phyloP scores from a whole-genome alignment of 1,284 basidiomycete genomes.

The Phellopilus nigrolimitatus region DNA sequence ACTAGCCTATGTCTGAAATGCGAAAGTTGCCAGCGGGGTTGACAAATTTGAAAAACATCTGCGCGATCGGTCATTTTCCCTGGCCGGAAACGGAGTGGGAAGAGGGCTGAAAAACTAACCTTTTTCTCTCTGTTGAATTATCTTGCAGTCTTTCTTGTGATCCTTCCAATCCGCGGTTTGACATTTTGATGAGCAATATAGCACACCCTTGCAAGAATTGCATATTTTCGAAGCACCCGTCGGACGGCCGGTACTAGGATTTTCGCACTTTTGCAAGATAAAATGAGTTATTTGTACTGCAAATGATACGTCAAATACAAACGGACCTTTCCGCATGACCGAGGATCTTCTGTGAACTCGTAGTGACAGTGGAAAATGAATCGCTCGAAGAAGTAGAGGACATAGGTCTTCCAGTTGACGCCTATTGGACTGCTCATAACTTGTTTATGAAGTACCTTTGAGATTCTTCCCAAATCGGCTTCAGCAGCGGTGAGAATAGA shows the following conservation, averaged over 20 bases:
- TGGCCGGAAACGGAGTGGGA: too few species aligned
- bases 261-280: neutral
- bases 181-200: neutral
- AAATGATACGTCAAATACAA: neutral
- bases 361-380: conserved; percentile 1
- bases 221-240: neutral
- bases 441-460: neutral
- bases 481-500: neutral
- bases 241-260: neutral
- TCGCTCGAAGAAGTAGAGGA: neutral
- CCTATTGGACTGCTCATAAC: neutral
- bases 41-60: neutral
- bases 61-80: neutral
- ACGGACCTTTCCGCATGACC: neutral
- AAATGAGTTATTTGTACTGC: neutral
- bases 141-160: conserved; percentile 1
- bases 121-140: neutral
- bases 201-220: neutral
- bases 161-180: conserved; percentile 1
- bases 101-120: neutral
- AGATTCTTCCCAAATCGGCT: neutral
- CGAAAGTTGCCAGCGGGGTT: neutral
- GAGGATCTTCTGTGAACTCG: neutral
- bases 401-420: neutral
- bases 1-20: neutral